A percentile compares a stretch with the other conserved stretches of the same genome.
phyloP scores from a whole-genome alignment of 768 basidiomycete genomes.

The Psilocybe cyanescens region DNA sequence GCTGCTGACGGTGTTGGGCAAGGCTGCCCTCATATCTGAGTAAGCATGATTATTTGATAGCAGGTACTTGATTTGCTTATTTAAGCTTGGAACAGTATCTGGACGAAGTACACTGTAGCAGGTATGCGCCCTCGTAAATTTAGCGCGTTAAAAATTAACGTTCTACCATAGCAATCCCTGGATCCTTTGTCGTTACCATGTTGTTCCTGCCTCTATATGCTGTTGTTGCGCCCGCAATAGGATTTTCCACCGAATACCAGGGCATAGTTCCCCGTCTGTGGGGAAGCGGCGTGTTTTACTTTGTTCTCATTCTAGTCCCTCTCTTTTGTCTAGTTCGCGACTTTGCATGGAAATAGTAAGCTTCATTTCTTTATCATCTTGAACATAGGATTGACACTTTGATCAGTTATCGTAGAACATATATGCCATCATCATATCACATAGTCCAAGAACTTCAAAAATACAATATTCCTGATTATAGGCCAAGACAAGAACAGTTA shows the following conservation, averaged over 20 bases:
- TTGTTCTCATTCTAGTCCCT: slow-evolving; percentile 84
- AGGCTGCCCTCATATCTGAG: slow-evolving; percentile 98
- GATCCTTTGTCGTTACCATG: slow-evolving; percentile 98
- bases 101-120: slow-evolving; percentile 99
- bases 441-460: slow-evolving; percentile 99
- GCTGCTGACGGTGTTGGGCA: slow-evolving; percentile 92
- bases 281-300: slow-evolving; percentile 88
- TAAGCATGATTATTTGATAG: slow-evolving; percentile 45
- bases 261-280: slow-evolving; percentile 91
- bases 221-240: slow-evolving; percentile 80
- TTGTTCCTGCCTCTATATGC: slow-evolving; percentile 91
- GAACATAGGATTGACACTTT: slow-evolving; percentile 12
- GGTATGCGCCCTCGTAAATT: slow-evolving; percentile 43
- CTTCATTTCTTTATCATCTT: slow-evolving; percentile 20
- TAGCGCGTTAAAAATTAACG: slow-evolving; percentile 12
- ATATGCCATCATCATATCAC: slow-evolving; percentile 91
- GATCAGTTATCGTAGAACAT: slow-evolving; percentile 86
- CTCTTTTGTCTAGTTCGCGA: slow-evolving; percentile 85
- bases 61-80: neutral
- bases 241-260: slow-evolving; percentile 90
- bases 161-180: slow-evolving; percentile 78
- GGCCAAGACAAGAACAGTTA: slow-evolving; percentile 96
- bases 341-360: slow-evolving; percentile 97
- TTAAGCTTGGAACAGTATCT: slow-evolving; percentile 60
- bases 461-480: slow-evolving; percentile 96